A percentile compares a stretch with the other conserved stretches of the same genome.
Evolutionary conservation across 768 basidiomycete species (phyloP).

Genomic region (Boletus huronensis): DNA sequence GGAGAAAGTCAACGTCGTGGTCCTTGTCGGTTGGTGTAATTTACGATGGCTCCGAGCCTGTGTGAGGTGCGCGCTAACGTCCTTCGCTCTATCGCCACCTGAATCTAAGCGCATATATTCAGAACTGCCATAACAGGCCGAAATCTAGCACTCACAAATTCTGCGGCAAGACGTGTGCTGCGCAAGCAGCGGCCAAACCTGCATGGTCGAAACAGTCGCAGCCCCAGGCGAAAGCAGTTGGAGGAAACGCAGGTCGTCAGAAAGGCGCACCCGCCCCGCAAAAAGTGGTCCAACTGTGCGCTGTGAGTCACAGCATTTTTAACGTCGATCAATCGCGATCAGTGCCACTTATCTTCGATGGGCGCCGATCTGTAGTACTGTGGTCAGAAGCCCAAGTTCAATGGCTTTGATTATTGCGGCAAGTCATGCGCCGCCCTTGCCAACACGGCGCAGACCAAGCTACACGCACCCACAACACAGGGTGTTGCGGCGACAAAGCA

Average conservation of each 20-base stretch:
- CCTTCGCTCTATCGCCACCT: not conserved
- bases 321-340: conserved; percentile 29
- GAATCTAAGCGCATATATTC: conserved; percentile 1
- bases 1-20: conserved; percentile 3
- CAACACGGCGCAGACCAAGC: conserved; percentile 23
- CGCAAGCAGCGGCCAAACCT: conserved; percentile 34
- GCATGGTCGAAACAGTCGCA: conserved; percentile 13
- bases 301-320: conserved; percentile 23
- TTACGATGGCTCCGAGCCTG: conserved; percentile 24
- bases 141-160: conserved; percentile 53
- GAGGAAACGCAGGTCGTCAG: conserved; percentile 12
- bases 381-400: conserved; percentile 60
- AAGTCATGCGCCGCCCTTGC: conserved; percentile 61
- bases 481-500: conserved; percentile 16
- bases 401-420: conserved; percentile 57
- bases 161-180: conserved; percentile 55
- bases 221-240: conserved; percentile 7
- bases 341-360: conserved; percentile 18
- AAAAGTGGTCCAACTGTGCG: conserved; percentile 25
- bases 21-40: conserved; percentile 10
- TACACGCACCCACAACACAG: conserved; percentile 11
- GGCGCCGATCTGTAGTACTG: conserved; percentile 37
- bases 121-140: conserved; percentile 57
- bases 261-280: conserved; percentile 13
- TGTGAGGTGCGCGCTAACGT: conserved; percentile 29